phyloP scores from a whole-genome alignment of 257 asterid species.

The Nicotiana sylvestris region DNA sequence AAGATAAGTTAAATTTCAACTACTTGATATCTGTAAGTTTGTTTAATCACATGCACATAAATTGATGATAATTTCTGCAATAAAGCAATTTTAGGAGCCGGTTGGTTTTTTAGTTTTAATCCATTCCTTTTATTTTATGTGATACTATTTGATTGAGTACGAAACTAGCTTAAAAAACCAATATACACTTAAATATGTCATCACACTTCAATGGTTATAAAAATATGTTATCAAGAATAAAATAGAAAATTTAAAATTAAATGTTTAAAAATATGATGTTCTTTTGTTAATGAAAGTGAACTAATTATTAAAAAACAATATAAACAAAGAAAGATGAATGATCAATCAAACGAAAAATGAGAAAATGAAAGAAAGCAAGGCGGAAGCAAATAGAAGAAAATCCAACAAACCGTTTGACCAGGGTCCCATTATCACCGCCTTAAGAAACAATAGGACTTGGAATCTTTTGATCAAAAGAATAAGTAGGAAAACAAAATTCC shows the following conservation, averaged over 20 bases:
- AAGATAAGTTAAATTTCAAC: background rate
- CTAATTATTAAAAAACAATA: background rate
- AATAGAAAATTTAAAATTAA: background rate
- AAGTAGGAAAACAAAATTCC: constrained; percentile 31
- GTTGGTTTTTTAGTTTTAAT: background rate
- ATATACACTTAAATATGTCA: background rate
- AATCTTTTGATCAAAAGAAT: constrained; percentile 24
- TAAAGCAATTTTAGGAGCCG: background rate
- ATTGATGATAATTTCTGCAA: background rate
- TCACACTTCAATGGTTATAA: background rate
- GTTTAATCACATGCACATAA: background rate
- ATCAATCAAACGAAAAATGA: background rate
- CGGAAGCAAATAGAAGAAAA: constrained; percentile 19
- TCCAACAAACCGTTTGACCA: constrained; percentile 46
- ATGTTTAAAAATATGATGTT: background rate
- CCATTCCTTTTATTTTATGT: background rate
- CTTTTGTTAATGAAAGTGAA: background rate
- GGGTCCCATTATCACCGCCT: constrained; percentile 27
- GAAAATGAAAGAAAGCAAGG: background rate
- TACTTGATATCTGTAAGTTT: background rate
- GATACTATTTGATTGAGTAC: background rate
- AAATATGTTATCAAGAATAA: background rate
- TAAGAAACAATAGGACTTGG: constrained; percentile 14
- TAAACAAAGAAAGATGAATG: background rate
- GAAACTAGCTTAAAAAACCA: background rate